Percentiles rank a stretch among this genome's conserved stretches.
These are phyloP conservation scores for Cerrena zonata DNA, from an alignment of 1,284 basidiomycete species.

Conservation along the genomic window DNA sequence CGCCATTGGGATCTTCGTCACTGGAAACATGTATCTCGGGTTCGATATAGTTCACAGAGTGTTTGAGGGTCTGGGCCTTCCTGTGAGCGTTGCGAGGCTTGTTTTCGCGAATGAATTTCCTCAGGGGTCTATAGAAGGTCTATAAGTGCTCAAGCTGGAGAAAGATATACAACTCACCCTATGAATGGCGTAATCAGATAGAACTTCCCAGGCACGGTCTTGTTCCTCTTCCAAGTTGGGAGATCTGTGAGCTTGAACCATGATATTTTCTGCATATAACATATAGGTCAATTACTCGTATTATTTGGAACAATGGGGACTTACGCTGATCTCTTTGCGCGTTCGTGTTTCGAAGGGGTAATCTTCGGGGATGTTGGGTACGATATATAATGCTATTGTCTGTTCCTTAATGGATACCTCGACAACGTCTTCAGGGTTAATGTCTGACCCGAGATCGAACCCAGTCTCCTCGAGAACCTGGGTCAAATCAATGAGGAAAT, in stretches of 20 bases:
- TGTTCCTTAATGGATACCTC: constrained; percentile 88
- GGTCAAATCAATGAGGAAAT: background rate
- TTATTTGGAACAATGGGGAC: constrained; percentile 26
- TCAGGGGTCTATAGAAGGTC: constrained; percentile 46
- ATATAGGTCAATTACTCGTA: constrained; percentile 2
- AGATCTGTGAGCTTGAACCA: constrained; percentile 91
- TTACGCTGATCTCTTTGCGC: constrained; percentile 95
- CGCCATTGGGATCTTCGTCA: background rate
- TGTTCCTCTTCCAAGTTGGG: constrained; percentile 88
- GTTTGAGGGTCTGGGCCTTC: constrained; percentile 23
- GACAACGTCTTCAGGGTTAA: constrained; percentile 71
- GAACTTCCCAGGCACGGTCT: constrained; percentile 73
- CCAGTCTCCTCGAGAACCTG: constrained; percentile 93
- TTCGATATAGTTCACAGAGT: background rate
- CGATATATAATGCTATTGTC: constrained; percentile 86
- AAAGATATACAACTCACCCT: constrained; percentile 45
- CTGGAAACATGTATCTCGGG: background rate
- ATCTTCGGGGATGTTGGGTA: constrained; percentile 84
- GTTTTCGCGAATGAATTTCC: constrained; percentile 46
- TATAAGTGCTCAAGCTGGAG: background rate
- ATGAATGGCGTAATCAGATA: constrained; percentile 97
- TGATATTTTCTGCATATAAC: constrained; percentile 74
- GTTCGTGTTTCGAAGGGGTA: constrained; percentile 90
- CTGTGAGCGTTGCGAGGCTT: constrained; percentile 23
- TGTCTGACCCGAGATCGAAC: constrained; percentile 72